These are phyloP conservation scores for Trichoderma brevicompactum DNA, from an alignment of 2,329 filamentous ascomycete species.

Conservation along the genomic window DNA sequence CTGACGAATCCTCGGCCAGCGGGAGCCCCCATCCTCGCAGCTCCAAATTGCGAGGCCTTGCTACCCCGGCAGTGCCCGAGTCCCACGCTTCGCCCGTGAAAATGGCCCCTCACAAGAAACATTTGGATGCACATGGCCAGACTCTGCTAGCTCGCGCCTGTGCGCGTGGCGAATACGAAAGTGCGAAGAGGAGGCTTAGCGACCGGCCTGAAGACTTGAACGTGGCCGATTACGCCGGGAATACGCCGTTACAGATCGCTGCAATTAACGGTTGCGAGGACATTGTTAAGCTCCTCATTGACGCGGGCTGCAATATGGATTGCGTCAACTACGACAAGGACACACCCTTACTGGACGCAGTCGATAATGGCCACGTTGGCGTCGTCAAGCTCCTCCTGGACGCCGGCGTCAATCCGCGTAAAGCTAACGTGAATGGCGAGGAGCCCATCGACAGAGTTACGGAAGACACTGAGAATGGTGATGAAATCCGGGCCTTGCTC, in stretches of 20 bases:
- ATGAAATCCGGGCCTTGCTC: constrained; percentile 74
- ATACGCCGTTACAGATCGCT: constrained; percentile 92
- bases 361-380: constrained; percentile 90
- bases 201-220: constrained; percentile 89
- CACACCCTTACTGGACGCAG: constrained; percentile 91
- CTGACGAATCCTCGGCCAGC: constrained; percentile 67
- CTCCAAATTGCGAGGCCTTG: constrained; percentile 60
- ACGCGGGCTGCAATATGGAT: constrained; percentile 82
- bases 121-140: constrained; percentile 89
- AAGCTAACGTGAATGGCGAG: constrained; percentile 89
- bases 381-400: constrained; percentile 84
- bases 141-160: constrained; percentile 90
- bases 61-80: constrained; percentile 60
- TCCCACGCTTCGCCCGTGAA: constrained; percentile 68
- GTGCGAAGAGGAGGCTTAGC: constrained; percentile 72
- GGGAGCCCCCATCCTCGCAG: constrained; percentile 63
- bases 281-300: constrained; percentile 85
- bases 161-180: constrained; percentile 80
- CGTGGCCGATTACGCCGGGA: constrained; percentile 90
- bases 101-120: constrained; percentile 76
- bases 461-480: constrained; percentile 74
- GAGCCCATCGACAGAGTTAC: constrained; percentile 86
- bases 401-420: constrained; percentile 87
- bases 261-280: constrained; percentile 83
- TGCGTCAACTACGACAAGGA: constrained; percentile 82